Evolutionary conservation across 441 rosid genomes (phyloP), one percentile per base, ranked within the genome.

Genomic region (Pelargonium australe): DNA sequence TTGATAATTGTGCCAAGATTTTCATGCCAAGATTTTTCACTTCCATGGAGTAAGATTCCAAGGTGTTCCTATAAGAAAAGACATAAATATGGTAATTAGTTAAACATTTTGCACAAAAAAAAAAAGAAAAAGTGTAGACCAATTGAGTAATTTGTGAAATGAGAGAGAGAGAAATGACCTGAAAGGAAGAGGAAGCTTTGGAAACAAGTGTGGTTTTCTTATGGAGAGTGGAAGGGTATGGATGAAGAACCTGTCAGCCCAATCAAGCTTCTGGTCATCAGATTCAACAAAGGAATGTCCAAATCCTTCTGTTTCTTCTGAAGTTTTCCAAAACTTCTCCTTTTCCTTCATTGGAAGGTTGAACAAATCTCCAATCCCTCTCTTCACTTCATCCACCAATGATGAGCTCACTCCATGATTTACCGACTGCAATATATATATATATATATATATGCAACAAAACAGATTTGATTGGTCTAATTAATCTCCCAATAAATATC

Each of bases 241-340:
- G 73, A 85, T 60, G 77, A 66, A 80, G 71, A 85, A 82, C 5
- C 80, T 41, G 67, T 84, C 92, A 49, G 69, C 78, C 89, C 86
- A 88, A 1, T 84, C 90, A 31, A 84, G 88, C 72, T 82, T 83
- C 68, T 83, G 87, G 14, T 87, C 82, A 13, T 85, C 85, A 0
- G 85, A 82, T 4, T 80, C 80, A 49, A 87, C 74, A 49, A 83
- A 85, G 7, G 79, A 73, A 68, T 85, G 89, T 13, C 91, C 87
- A 43, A 87, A 85, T 16, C 91, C 87, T 75, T 87, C 89, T 2
- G 80, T n/a, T 0, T 28, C 84, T 16, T 80, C 85, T 5, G 76
- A 78, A 44, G 45, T 67, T 67, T 84, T 88, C 86, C 84, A 81
- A 1, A 69, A 63, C 13, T 67, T 80, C 58, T 76, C 68, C 78